These are phyloP conservation scores for Exophiala aquamarina DNA, from an alignment of 2,329 filamentous ascomycete species.

Conservation along the genomic window DNA sequence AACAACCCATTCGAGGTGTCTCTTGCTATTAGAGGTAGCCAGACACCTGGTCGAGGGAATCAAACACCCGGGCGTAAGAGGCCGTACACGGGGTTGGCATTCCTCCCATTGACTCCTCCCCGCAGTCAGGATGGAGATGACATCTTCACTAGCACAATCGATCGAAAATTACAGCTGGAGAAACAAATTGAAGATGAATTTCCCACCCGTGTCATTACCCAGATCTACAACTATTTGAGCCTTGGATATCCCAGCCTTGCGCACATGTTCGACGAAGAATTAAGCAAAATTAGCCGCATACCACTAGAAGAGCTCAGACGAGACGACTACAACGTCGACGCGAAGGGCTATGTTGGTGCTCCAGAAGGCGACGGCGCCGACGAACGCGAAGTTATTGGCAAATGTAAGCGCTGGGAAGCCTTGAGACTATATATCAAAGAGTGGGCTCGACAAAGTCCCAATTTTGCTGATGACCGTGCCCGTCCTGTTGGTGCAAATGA, in stretches of 20 bases:
- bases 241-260: constrained; percentile 88
- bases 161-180: constrained; percentile 37
- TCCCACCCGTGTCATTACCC: constrained; percentile 80
- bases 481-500: constrained; percentile 17
- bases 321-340: constrained; percentile 66
- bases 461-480: constrained; percentile 52
- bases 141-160: constrained; percentile 26
- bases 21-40: constrained; percentile 18
- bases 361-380: constrained; percentile 35
- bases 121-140: constrained; percentile 51
- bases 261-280: constrained; percentile 77
- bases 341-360: constrained; percentile 71
- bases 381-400: constrained; percentile 48
- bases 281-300: constrained; percentile 76
- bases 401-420: constrained; percentile 78
- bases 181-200: constrained; percentile 65
- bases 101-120: constrained; percentile 41
- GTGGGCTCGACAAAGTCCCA: constrained; percentile 85
- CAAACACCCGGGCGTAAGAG: constrained; percentile 30
- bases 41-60: constrained; percentile 31
- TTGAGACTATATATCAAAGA: constrained; percentile 80
- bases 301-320: constrained; percentile 66
- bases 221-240: constrained; percentile 96
- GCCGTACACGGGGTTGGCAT: constrained; percentile 9
- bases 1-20: constrained; percentile 31